Evolutionary conservation across 2,329 filamentous ascomycete genomes (phyloP).

Genomic region (Pseudogymnoascus sp.): DNA sequence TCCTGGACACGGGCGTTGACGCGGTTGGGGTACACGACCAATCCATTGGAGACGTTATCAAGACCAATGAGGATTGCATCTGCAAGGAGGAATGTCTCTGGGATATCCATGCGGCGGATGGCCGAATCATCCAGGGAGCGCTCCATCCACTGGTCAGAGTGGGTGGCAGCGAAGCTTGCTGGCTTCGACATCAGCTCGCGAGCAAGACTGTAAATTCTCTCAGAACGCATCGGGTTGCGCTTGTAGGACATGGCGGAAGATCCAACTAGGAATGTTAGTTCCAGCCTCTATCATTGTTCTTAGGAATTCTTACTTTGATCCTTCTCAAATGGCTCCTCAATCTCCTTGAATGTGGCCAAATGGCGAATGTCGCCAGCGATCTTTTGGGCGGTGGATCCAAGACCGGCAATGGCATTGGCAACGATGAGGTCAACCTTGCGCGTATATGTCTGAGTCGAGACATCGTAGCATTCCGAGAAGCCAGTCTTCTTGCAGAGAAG

Average conservation of each 20-base stretch:
- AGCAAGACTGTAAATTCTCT: slow-evolving; percentile 40
- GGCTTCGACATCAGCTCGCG: slow-evolving; percentile 36
- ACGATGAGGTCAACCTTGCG: slow-evolving; percentile 74
- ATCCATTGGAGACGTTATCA: slow-evolving; percentile 60
- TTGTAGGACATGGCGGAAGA: slow-evolving; percentile 52
- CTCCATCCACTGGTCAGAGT: slow-evolving; percentile 69
- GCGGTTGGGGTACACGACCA: slow-evolving; percentile 72
- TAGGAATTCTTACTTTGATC: slow-evolving; percentile 47
- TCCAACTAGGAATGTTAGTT: slow-evolving; percentile 38
- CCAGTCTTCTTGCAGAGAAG: slow-evolving; percentile 48
- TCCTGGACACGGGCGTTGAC: slow-evolving; percentile 62
- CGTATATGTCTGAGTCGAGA: slow-evolving; percentile 62
- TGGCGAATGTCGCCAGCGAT: slow-evolving; percentile 71
- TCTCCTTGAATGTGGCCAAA: slow-evolving; percentile 69
- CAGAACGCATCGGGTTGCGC: slow-evolving; percentile 42
- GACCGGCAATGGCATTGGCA: slow-evolving; percentile 70
- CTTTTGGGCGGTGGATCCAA: slow-evolving; percentile 71
- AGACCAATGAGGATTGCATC: slow-evolving; percentile 61
- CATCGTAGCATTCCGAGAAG: slow-evolving; percentile 41
- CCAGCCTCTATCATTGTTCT: background rate
- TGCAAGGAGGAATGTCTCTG: slow-evolving; percentile 60
- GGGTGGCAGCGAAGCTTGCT: slow-evolving; percentile 48
- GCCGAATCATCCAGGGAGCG: slow-evolving; percentile 34
- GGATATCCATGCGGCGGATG: slow-evolving; percentile 56
- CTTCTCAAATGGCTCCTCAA: slow-evolving; percentile 78